Percentiles rank a stretch among this genome's conserved stretches.
Conservation (phyloP, 2,329 filamentous ascomycete species). For the Thielaviopsis punctulata region DNA sequence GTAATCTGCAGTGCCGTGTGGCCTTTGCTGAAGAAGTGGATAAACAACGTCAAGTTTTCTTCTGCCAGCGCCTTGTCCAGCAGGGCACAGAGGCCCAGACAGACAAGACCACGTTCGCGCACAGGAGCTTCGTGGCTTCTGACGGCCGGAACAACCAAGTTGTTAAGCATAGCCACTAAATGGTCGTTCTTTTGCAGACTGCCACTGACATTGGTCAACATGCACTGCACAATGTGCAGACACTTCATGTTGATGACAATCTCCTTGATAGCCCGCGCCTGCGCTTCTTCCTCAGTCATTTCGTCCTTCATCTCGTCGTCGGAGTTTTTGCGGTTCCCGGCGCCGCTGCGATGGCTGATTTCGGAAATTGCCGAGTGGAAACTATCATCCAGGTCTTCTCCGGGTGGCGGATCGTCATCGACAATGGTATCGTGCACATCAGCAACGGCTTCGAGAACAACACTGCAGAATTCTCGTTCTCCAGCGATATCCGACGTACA, state of each 20-base stretch:
- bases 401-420: slow-evolving; percentile 38
- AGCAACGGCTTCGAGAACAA: slow-evolving; percentile 83
- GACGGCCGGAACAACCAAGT: slow-evolving; percentile 86
- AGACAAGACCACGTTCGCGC: slow-evolving; percentile 75
- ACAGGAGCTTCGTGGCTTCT: slow-evolving; percentile 85
- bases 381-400: slow-evolving; percentile 45
- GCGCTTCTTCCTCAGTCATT: slow-evolving; percentile 45
- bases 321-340: slow-evolving; percentile 23
- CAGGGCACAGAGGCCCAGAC: slow-evolving; percentile 77
- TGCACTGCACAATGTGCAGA: slow-evolving; percentile 90
- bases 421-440: slow-evolving; percentile 92
- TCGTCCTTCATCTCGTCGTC: slow-evolving; percentile 16
- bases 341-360: slow-evolving; percentile 43
- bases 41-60: slow-evolving; percentile 82
- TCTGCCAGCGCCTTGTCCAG: slow-evolving; percentile 82
- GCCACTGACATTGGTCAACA: slow-evolving; percentile 82
- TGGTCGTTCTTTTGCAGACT: slow-evolving; percentile 78
- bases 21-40: slow-evolving; percentile 90
- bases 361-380: slow-evolving; percentile 90
- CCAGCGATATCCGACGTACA: slow-evolving; percentile 59
- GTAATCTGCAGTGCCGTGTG: slow-evolving; percentile 81
- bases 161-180: slow-evolving; percentile 95
- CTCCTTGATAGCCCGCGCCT: slow-evolving; percentile 65
- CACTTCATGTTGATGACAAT: slow-evolving; percentile 98
- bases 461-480: slow-evolving; percentile 66